Base-by-base conservation (phyloP, 805 yeast genomes). In the Cyberlindnera subsufficiens region DNA sequence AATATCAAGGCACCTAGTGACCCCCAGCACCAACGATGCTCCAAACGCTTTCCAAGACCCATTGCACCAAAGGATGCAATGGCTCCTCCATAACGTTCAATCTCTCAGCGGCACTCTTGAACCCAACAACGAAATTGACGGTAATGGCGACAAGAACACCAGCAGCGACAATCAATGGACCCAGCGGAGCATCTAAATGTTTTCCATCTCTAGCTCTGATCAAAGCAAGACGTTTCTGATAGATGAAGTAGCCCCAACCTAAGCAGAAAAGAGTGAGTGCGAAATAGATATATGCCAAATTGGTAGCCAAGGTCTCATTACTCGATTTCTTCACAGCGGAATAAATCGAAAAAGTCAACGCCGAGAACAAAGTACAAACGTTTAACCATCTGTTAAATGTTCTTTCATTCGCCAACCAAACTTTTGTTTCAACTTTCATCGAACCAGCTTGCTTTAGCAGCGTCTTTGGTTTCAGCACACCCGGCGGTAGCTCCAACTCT, bases 391-490 rank as follows among this genome's bases (percentile, higher is more conserved):
- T 78, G 70, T 87, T 83, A 68, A 90, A 91, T 4, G 99, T 93
- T 64, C 99, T 83, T 68, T 93, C 99, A 60, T 93, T 93, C 25
- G 99, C 99, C 50, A 93, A 73, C 97, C 98, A 93, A 13, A 93
- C 99, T 60, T 93, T 93, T 27, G 98, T 95, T 68, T 93, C 99
- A 45, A 93, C 90, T 65, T 86, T 89, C 43, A 89, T 78, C 1
- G 96, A 93, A 7, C 96, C 96, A 22, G 90, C 82, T 61, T 89
- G 89, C 58, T 90, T 86, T 54, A 91, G 73, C 65, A 86, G 77
- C 29, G 73, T 69, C 20, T 75, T 78, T 42, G 99, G 99, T 58
- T 83, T 86, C 36, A 72, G 71, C 17, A 91, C 98, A 14, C 98
- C 98, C 2, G 85, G 80, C 11, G 99, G 99, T 44, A 91, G 69